Evolutionary conservation across 768 basidiomycete species (phyloP), one percentile per base, ranked within the genome.

Genomic region (Lactarius deliciosus): DNA sequence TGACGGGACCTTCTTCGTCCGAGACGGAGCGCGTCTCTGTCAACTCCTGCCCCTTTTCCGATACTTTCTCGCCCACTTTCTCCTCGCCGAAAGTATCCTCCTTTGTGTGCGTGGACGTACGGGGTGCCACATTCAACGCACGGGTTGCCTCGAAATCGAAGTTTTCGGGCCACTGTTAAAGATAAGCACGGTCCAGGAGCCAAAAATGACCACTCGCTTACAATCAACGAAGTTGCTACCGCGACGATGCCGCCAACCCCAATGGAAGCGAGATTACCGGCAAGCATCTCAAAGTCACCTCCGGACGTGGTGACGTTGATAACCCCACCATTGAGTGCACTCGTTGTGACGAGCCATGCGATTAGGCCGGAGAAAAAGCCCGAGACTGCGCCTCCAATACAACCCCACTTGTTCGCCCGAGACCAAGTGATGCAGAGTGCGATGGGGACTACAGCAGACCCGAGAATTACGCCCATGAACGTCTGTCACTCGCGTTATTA

Each of bases 181-280:
- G 40, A 47, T 41, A 30, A 57, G 55, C 18, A 43, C 1, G 25
- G 45, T 40, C 57, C 58, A 55, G 60, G 40, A 20, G 30, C 57
- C 36, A n/a, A 0, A 18, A 57, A 58, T 4, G 53, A 25, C 4
- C 22, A 57, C 36, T 50, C 55, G 43, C 85, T 65, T 73, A 89
- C 89, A 28, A 94, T 79, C 56, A 86, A 74, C 0, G 93, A 92
- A 41, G 82, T 77, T 3, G 76, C 79, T 28, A 86, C 80, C 2
- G 93, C 83, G 68, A 97, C 79, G 63, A 97, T 87, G 4, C 83
- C 92, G 9, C 93, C 92, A 15, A 91, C 80, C 32, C 85, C 89
- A 69, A 96, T 91, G 2, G 92, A 87, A 1, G 88, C 88, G n/a
- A 96, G 78, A 77, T 96, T 95, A 2, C 95, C 95, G 0, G 92